phyloP scores from a whole-genome alignment of 306 rosid genomes.

The Geum urbanum region DNA sequence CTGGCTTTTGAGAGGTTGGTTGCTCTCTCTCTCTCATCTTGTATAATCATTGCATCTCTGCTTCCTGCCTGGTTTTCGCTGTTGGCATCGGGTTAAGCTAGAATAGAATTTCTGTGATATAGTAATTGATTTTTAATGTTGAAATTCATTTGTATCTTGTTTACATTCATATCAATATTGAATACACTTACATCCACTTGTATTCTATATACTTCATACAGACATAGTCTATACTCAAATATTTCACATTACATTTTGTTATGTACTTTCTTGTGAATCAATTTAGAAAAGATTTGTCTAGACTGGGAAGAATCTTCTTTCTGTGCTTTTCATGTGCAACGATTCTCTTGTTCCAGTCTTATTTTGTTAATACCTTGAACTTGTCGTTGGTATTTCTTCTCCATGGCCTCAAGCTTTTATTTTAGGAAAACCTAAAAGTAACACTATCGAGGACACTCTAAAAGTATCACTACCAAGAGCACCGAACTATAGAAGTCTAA shows the following conservation, averaged over 20 bases:
- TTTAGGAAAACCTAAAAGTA: background rate
- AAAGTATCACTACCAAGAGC: background rate
- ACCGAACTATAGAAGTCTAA: background rate
- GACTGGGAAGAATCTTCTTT: conserved; percentile 20
- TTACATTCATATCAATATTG: conserved; percentile 22
- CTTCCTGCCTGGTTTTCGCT: conserved; percentile 16
- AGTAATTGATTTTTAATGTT: conserved; percentile 37
- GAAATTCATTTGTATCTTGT: conserved; percentile 21
- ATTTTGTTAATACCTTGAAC: background rate
- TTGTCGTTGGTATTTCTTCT: background rate
- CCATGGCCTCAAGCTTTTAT: background rate
- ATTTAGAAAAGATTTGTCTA: conserved; percentile 31
- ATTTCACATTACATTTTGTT: conserved; percentile 20
- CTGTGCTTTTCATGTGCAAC: conserved; percentile 4
- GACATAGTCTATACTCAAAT: conserved; percentile 20
- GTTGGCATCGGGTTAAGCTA: conserved; percentile 25
- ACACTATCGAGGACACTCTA: too few relatives aligned
- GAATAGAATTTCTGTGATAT: conserved; percentile 37
- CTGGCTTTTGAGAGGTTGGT: conserved; percentile 29
- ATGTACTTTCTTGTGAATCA: conserved; percentile 19
- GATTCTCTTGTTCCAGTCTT: conserved; percentile 15
- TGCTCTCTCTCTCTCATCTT: conserved; percentile 23
- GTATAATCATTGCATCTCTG: conserved; percentile 12
- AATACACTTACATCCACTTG: conserved; percentile 43
- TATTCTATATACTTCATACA: conserved; percentile 22